A percentile compares a stretch with the other conserved stretches of the same genome.
These are phyloP conservation scores for Agrocybe praecox DNA, from an alignment of 768 basidiomycete genomes.

Conservation along the genomic window DNA sequence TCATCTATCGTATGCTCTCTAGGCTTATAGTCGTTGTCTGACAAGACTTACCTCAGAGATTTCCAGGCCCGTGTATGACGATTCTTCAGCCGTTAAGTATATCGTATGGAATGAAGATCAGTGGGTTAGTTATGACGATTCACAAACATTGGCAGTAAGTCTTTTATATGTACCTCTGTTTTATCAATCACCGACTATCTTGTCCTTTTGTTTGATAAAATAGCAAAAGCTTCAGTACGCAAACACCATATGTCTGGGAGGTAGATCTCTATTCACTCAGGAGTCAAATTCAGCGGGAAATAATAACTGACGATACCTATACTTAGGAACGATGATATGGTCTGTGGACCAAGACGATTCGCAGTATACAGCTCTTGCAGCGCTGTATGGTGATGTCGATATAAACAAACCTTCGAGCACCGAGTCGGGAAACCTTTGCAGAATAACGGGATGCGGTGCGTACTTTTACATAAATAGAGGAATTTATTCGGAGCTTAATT, in stretches of 20 bases:
- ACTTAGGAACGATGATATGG: neutral
- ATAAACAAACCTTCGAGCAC: neutral
- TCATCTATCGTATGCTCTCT: neutral
- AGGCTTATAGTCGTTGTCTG: too few species aligned
- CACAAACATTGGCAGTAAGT: neutral
- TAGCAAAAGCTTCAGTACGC: neutral
- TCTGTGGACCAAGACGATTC: neutral
- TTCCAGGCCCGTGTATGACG: constrained; percentile 16
- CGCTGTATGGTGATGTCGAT: neutral
- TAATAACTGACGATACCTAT: too few species aligned
- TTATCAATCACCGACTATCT: neutral
- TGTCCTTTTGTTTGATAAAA: neutral
- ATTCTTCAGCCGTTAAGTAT: constrained; percentile 25
- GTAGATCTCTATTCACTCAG: neutral
- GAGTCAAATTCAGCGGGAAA: too few species aligned
- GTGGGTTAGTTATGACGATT: constrained; percentile 29
- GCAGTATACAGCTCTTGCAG: neutral
- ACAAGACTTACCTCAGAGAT: too few species aligned
- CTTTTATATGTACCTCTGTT: neutral
- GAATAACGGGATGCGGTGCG: neutral
- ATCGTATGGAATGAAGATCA: constrained; percentile 25
- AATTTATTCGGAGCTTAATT: too few species aligned
- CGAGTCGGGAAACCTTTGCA: neutral
- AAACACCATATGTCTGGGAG: neutral
- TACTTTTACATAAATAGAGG: too few species aligned